Evolutionary conservation across 768 basidiomycete species (phyloP).

Genomic region (Termitomyces sp.): DNA sequence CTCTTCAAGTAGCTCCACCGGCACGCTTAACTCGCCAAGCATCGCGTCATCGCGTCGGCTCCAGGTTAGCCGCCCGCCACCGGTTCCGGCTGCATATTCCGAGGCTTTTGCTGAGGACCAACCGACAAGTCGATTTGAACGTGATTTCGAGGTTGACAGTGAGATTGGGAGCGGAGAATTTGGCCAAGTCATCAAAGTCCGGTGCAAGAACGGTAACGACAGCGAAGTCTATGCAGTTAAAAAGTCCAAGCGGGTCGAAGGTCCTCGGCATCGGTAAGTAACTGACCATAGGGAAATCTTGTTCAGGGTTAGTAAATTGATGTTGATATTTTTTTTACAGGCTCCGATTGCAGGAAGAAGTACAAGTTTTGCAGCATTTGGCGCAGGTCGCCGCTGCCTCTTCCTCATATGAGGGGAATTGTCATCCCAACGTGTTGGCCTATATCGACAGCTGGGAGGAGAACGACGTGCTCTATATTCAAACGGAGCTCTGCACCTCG

Average conservation of each 20-base stretch:
- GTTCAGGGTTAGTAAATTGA: conserved; percentile 17
- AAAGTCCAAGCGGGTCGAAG: conserved; percentile 90
- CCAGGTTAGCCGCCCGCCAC: conserved; percentile 11
- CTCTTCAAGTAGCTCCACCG: conserved; percentile 48
- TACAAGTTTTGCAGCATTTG: conserved; percentile 83
- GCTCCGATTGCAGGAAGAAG: conserved; percentile 88
- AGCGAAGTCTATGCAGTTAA: conserved; percentile 78
- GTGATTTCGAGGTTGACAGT: conserved; percentile 74
- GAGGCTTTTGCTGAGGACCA: conserved; percentile 42
- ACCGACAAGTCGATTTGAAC: conserved; percentile 61
- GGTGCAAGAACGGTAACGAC: conserved; percentile 52
- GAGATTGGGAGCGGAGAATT: conserved; percentile 90
- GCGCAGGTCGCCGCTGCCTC: conserved; percentile 25
- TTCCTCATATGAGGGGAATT: conserved; percentile 28
- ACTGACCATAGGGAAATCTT: conserved; percentile 1
- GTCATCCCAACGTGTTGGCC: conserved; percentile 78
- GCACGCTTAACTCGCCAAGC: conserved; percentile 41
- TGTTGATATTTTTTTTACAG: conserved; percentile 31
- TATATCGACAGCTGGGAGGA: conserved; percentile 98
- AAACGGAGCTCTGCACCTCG: conserved; percentile 89
- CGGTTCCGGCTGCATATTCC: conserved; percentile 22
- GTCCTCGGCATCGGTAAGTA: conserved; percentile 81
- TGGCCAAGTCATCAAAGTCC: conserved; percentile 85
- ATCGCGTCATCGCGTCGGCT: conserved; percentile 21
- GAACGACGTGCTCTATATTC: conserved; percentile 80